Conservation (phyloP, 257 asterid genomes). For the Lantana camara region DNA sequence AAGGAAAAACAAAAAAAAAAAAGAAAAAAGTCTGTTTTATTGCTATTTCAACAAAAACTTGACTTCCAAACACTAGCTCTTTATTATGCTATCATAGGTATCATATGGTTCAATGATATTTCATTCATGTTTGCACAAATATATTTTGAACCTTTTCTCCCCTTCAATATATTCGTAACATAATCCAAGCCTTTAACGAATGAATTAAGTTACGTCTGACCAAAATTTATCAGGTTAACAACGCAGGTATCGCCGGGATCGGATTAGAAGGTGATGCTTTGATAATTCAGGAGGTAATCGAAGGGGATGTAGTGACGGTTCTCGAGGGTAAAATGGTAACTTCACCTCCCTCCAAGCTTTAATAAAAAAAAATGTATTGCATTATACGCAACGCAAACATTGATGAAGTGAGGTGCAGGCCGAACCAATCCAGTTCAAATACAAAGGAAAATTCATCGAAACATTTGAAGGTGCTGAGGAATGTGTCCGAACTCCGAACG, state of each 20-base stretch:
- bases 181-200: too few relatives aligned
- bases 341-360: not conserved
- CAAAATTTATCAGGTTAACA: conserved; percentile 47
- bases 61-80: too few relatives aligned
- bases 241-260: conserved; percentile 49
- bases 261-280: conserved; percentile 29
- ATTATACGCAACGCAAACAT: not conserved
- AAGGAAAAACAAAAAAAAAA: too few relatives aligned
- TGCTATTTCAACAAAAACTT: too few relatives aligned
- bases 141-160: too few relatives aligned
- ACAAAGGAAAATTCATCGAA: conserved; percentile 29
- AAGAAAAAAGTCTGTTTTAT: too few relatives aligned
- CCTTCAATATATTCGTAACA: too few relatives aligned
- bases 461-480: conserved; percentile 34
- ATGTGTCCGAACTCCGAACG: conserved; percentile 43
- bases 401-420: conserved; percentile 29
- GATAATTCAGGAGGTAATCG: conserved; percentile 14
- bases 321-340: not conserved
- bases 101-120: too few relatives aligned
- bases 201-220: too few relatives aligned
- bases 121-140: too few relatives aligned
- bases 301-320: not conserved
- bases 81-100: too few relatives aligned
- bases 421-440: conserved; percentile 19
- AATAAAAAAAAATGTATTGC: too few relatives aligned